Percentiles rank a stretch among this genome's conserved stretches.
phyloP scores from a whole-genome alignment of 768 basidiomycete species.

The Russula sp. region DNA sequence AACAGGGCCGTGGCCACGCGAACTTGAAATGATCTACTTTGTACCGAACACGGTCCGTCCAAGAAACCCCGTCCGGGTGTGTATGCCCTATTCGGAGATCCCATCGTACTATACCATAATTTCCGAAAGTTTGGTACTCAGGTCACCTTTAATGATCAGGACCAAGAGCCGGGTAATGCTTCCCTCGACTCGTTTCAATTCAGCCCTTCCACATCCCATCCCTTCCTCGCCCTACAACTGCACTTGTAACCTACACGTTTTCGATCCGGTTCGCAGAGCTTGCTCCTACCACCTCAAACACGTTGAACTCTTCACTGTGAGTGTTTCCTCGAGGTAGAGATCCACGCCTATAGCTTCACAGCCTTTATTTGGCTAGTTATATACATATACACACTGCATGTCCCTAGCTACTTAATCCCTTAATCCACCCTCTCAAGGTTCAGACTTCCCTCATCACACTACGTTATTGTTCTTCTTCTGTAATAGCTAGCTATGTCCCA shows the following conservation, averaged over 20 bases:
- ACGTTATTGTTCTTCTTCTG: conserved; percentile 30
- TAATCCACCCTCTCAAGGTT: conserved; percentile 11
- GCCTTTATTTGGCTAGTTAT: not conserved
- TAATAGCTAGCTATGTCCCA: conserved; percentile 31
- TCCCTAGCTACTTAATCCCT: conserved; percentile 10
- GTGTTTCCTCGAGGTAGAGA: conserved; percentile 16
- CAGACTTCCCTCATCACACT: conserved; percentile 19
- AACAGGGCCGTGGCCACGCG: conserved; percentile 25
- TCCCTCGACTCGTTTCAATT: conserved; percentile 10
- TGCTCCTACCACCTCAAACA: conserved; percentile 14
- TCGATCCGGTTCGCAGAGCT: conserved; percentile 14
- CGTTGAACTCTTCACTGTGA: conserved; percentile 23
- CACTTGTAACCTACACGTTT: conserved; percentile 25
- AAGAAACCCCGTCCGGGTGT: conserved; percentile 23
- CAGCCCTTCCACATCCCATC: conserved; percentile 5
- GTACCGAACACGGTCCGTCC: conserved; percentile 1
- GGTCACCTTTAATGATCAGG: conserved; percentile 12
- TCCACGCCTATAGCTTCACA: conserved; percentile 12
- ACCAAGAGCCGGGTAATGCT: conserved; percentile 19
- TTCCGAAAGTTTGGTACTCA: conserved; percentile 17
- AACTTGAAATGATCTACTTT: conserved; percentile 12
- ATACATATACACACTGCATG: conserved; percentile 8
- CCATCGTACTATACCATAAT: conserved; percentile 25
- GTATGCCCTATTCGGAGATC: conserved; percentile 24
- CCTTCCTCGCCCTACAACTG: conserved; percentile 7